These are phyloP conservation scores for Diaporthe helianthi DNA, from an alignment of 2,329 filamentous ascomycete genomes.

Conservation along the genomic window DNA sequence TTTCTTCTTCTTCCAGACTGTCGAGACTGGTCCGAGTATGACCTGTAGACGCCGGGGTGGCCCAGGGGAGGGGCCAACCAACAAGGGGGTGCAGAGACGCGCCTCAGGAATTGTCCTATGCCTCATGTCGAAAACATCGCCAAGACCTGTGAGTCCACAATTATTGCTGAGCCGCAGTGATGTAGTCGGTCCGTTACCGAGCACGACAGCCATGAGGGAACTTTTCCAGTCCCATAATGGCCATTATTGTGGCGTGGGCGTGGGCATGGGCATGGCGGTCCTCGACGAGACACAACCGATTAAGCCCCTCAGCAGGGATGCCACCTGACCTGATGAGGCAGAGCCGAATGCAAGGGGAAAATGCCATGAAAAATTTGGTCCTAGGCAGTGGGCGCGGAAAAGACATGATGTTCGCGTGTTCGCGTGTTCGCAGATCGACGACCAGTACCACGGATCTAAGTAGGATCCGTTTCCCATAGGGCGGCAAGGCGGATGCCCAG, in stretches of 20 bases:
- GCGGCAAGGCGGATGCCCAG: not conserved
- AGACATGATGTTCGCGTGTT: conserved; percentile 18
- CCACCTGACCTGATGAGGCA: not conserved
- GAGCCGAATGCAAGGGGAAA: not conserved
- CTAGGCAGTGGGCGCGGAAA: not conserved
- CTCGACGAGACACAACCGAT: conserved; percentile 1
- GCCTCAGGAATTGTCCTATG: conserved; percentile 13
- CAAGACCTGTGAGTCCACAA: conserved; percentile 2
- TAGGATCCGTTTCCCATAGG: conserved; percentile 13
- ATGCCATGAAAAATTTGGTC: not conserved
- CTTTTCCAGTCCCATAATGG: not conserved
- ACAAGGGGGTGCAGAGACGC: conserved; percentile 9
- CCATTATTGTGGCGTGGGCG: not conserved
- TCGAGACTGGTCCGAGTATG: conserved; percentile 15
- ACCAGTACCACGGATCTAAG: conserved; percentile 17
- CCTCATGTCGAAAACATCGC: conserved; percentile 22
- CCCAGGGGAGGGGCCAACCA: not conserved
- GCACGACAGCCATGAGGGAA: not conserved
- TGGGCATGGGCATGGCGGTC: not conserved
- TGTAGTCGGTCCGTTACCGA: conserved; percentile 14
- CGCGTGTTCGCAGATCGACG: conserved; percentile 21
- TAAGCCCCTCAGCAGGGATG: not conserved
- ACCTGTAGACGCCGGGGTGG: not conserved
- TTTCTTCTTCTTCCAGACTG: not conserved
- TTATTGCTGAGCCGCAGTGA: not conserved